A percentile compares a stretch with the other conserved stretches of the same genome.
Conservation (phyloP, 2,329 filamentous ascomycete species). For the Xylariaceae sp. region DNA sequence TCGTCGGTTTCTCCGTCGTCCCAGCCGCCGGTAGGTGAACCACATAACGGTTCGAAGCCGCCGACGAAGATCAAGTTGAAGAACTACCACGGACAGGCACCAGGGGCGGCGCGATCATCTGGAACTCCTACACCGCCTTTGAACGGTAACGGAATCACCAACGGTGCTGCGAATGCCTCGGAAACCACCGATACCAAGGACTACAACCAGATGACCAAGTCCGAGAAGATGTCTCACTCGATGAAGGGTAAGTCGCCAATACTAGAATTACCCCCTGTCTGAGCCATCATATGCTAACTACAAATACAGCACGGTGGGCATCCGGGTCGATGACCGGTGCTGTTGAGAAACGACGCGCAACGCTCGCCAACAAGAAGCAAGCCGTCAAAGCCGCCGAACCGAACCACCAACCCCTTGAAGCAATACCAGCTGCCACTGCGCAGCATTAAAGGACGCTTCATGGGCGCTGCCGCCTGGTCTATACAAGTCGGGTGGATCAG, state of each 20-base stretch:
- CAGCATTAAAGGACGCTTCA: slow-evolving; percentile 7
- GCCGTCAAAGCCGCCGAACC: slow-evolving; percentile 28
- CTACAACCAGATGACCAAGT: slow-evolving; percentile 58
- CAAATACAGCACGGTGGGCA: slow-evolving; percentile 48
- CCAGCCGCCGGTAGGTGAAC: slow-evolving; percentile 12
- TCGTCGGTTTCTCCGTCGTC: slow-evolving; percentile 4
- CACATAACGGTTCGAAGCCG: slow-evolving; percentile 15
- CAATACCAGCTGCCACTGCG: slow-evolving; percentile 1
- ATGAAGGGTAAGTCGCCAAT: slow-evolving; percentile 51
- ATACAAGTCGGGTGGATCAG: no score
- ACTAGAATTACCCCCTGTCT: background rate
- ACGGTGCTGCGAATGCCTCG: slow-evolving; percentile 26
- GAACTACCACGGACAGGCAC: slow-evolving; percentile 22
- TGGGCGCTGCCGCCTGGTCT: no score
- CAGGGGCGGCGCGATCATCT: slow-evolving; percentile 12
- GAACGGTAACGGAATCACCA: slow-evolving; percentile 13
- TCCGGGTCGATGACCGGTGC: slow-evolving; percentile 55
- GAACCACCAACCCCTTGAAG: slow-evolving; percentile 11
- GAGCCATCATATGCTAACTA: slow-evolving; percentile 19
- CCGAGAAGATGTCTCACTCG: slow-evolving; percentile 60
- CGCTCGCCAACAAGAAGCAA: slow-evolving; percentile 54
- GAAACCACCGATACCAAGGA: slow-evolving; percentile 43
- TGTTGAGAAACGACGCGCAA: slow-evolving; percentile 56
- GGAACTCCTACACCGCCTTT: slow-evolving; percentile 14
- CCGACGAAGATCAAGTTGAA: slow-evolving; percentile 33